These are phyloP conservation scores for Metarhizium humberi DNA, from an alignment of 2,329 filamentous ascomycete species.

Conservation along the genomic window DNA sequence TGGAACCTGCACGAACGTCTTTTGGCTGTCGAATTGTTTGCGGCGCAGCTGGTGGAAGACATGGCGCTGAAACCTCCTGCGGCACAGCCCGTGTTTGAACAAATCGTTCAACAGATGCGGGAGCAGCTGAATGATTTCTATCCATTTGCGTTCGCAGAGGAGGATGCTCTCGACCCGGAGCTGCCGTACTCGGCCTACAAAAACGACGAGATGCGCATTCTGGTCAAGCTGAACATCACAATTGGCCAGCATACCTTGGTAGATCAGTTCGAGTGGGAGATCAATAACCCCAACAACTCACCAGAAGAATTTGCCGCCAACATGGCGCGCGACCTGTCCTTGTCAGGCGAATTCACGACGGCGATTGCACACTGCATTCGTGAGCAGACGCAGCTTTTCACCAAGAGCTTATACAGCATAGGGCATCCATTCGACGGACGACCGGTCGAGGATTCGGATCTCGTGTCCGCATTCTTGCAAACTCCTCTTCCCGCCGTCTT, in stretches of 20 bases:
- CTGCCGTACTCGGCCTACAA: conserved; percentile 91
- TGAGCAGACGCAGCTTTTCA: conserved; percentile 91
- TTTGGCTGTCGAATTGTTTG: conserved; percentile 71
- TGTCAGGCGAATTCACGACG: conserved; percentile 92
- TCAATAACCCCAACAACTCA: conserved; percentile 89
- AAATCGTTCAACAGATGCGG: conserved; percentile 59
- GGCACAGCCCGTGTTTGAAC: conserved; percentile 51
- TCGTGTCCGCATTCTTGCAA: conserved; percentile 75
- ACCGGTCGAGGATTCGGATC: conserved; percentile 83
- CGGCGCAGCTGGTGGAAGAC: conserved; percentile 84
- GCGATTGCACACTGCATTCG: conserved; percentile 97
- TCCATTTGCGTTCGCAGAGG: conserved; percentile 81
- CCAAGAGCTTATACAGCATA: conserved; percentile 83
- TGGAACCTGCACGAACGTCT: conserved; percentile 95
- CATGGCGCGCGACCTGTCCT: conserved; percentile 82
- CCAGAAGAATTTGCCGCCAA: conserved; percentile 87
- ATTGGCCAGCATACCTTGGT: conserved; percentile 90
- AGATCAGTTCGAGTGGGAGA: conserved; percentile 98
- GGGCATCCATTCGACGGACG: conserved; percentile 93
- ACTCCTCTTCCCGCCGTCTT: conserved; percentile 78
- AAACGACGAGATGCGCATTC: conserved; percentile 96
- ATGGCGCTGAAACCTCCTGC: conserved; percentile 69
- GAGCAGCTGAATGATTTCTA: conserved; percentile 93
- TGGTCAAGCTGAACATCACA: conserved; percentile 94
- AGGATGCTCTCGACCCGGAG: conserved; percentile 82